phyloP scores from a whole-genome alignment of 148 eudicot species.

The Rhododendron molle region DNA sequence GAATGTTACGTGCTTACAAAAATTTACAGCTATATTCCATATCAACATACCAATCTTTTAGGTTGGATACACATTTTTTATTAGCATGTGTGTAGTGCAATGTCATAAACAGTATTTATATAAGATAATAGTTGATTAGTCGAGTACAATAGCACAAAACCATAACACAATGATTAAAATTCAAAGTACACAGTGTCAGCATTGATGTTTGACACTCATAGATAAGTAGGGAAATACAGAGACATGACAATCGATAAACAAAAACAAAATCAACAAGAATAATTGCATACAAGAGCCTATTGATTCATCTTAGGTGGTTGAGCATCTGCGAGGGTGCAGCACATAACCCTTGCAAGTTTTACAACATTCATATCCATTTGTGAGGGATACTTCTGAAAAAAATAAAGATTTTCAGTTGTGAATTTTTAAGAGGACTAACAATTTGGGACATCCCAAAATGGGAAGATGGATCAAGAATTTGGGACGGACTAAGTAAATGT shows the following conservation, averaged over 20 bases:
- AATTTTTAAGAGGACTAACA: neutral
- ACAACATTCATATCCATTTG: neutral
- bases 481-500: neutral
- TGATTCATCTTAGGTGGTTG: neutral
- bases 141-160: too few relatives aligned
- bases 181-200: too few relatives aligned
- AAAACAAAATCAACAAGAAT: conserved; percentile 2
- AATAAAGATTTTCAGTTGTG: neutral
- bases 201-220: neutral
- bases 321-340: neutral
- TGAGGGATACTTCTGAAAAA: neutral
- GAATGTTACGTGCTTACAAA: too few relatives aligned
- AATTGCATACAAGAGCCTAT: neutral
- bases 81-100: too few relatives aligned
- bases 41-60: too few relatives aligned
- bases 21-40: too few relatives aligned
- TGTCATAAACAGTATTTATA: too few relatives aligned
- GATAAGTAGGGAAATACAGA: neutral
- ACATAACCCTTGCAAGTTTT: neutral
- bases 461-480: neutral
- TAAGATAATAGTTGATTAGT: too few relatives aligned
- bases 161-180: too few relatives aligned
- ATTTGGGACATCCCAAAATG: neutral
- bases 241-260: neutral
- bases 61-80: too few relatives aligned